Base-by-base conservation (phyloP, 1,284 basidiomycete genomes). In the Marasmius oreades region DNA sequence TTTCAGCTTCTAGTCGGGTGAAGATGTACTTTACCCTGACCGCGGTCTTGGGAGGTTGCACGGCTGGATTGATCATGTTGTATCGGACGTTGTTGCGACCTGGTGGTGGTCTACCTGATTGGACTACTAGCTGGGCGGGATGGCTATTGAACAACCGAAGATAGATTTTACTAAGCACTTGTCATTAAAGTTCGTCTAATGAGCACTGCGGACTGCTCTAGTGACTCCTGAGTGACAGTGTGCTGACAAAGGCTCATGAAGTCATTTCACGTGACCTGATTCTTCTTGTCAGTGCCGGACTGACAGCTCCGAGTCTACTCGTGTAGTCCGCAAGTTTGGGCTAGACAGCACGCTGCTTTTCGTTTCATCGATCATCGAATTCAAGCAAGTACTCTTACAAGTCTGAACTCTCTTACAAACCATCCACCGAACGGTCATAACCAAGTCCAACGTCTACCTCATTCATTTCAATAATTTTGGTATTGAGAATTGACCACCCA, bases 21-120 rank as follows among this genome's bases (percentile, higher is more conserved):
- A 78, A 83, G 68, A 82, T 79, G 73, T 89, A 88, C 67, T 73
- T 90, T 57, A 84, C 81, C 45, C 61, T 89, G 61, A 85, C 86
- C 11, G 88, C 88, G 52, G 64, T 88, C 56, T 62, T 91, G 36
- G 88, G 87, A 31, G 88, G 88, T 24, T 74, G 83, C 60, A 81
- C 85, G 39, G 85, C 86, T n/a, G 84, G 83, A 31, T 62, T 88
- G 63, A 72, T 89, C 60, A 78, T 90, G 71, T 68, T 86, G 53
- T 85, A 85, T 70, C 81, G 89, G 71, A 85, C 82, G 64, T 70
- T 88, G 63, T 62, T 82, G 65, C 74, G 81, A 54, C 85, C 86
- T 55, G 84, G 85, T 55, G 79, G 78, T 46, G 69, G 77, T 34
- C 68, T 85, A 31, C 74, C 77, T 57, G 70, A 71, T 45, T 84